Percentiles rank a stretch among this genome's conserved stretches.
These are phyloP conservation scores for Cymbopogon flexuosus DNA, from an alignment of 202 grass and related monocot species.

Conservation along the genomic window DNA sequence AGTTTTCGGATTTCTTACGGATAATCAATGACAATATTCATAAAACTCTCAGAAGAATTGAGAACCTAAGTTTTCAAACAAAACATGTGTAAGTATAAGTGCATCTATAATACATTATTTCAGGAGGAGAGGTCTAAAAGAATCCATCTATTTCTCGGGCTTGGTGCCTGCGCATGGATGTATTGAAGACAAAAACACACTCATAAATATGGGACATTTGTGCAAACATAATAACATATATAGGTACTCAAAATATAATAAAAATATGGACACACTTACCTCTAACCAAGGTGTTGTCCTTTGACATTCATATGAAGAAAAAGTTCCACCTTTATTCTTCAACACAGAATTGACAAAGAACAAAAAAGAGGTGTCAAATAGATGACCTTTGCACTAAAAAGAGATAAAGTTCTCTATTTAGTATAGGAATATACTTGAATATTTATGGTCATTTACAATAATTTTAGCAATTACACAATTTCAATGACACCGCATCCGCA, in stretches of 20 bases:
- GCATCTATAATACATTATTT: too few relatives aligned
- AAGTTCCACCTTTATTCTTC: slow-evolving; percentile 38
- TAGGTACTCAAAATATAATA: not conserved
- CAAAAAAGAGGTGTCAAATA: not conserved
- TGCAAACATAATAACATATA: not conserved
- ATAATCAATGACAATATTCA: slow-evolving; percentile 38
- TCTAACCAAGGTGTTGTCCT: slow-evolving; percentile 22
- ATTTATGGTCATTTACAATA: too few relatives aligned
- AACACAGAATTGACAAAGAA: not conserved
- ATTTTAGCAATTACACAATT: too few relatives aligned
- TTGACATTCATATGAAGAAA: slow-evolving; percentile 30
- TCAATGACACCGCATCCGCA: too few relatives aligned
- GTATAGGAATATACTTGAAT: too few relatives aligned
- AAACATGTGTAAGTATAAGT: not conserved
- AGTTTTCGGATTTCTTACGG: slow-evolving; percentile 7
- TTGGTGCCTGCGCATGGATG: too few relatives aligned
- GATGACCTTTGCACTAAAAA: not conserved
- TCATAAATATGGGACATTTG: not conserved
- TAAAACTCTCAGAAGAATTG: slow-evolving; percentile 30
- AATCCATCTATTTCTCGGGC: too few relatives aligned
- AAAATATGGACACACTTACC: slow-evolving; percentile 3
- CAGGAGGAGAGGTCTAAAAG: too few relatives aligned
- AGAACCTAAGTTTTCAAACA: slow-evolving; percentile 24
- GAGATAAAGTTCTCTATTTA: not conserved
- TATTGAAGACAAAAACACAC: too few relatives aligned